Base-by-base conservation (phyloP, 768 basidiomycete genomes). In the Exidia glandulosa region DNA sequence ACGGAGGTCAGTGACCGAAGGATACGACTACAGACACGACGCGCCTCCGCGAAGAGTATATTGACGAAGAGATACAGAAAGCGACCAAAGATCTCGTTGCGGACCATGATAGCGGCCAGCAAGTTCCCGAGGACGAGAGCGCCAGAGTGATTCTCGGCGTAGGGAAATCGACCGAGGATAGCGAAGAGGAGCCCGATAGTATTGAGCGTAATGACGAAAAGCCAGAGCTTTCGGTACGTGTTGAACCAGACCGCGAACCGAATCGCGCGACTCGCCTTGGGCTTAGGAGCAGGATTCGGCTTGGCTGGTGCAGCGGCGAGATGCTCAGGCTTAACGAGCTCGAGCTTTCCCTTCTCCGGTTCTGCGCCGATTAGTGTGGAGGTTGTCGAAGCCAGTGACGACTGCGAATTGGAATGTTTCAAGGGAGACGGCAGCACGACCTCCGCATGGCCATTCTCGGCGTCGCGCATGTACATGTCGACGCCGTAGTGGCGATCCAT, bases 161-260 rank as follows among this genome's bases (percentile, higher is more conserved):
- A 47, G 4, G 19, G 3, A 6, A 58, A 58, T 16, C 33, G 34
- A 2, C 57, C 57, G 27, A 58, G 36, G 34, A 57, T 16, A 16
- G 31, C 34, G 32, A 23, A 16, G 29, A 47, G 36, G 19, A 58
- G 6, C 19, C 25, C 23, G 27, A 57, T 33, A 13, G 25, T 12
- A 29, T 58, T 58, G 36, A 45, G 27, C 13, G 41, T 25, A 19
- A 58, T 12, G 14, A 47, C 41, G n/a, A 58, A 30, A 10, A 33
- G 45, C 19, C 16, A 75, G 64, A 76, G 70, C 63, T 72, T 74
- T 47, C 74, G 70, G 59, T 75, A 75, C 3, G 73, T 70, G 54
- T 73, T 75, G 62, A 69, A 74, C 74, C 73, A 75, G 30, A 75
- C 58, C 61, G 63, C 65, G 59, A 71, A 69, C n/a, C 65, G 65